phyloP scores from a whole-genome alignment of 352 stramenopile species.

The Phytophthora tubulina region DNA sequence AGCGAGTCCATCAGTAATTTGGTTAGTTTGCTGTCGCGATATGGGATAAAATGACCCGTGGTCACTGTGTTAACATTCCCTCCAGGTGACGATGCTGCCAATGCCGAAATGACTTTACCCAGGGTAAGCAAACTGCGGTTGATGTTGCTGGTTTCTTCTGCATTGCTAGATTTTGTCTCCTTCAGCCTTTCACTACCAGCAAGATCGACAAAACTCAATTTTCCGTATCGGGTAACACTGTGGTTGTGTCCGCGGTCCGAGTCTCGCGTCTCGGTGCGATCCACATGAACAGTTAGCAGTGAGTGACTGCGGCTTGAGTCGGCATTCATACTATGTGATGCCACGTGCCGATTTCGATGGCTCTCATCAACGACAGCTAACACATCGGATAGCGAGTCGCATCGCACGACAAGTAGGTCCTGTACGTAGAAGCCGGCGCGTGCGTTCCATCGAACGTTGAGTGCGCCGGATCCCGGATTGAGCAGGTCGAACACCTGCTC shows the following conservation, averaged over 20 bases:
- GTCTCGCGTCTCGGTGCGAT: constrained; percentile 60
- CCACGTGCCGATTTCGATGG: constrained; percentile 74
- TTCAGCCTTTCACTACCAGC: constrained; percentile 80
- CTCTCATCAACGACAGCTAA: constrained; percentile 82
- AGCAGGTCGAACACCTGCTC: constrained; percentile 84
- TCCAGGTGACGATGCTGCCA: constrained; percentile 54
- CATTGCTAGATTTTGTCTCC: constrained; percentile 76
- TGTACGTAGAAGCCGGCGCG: constrained; percentile 84
- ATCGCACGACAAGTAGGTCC: constrained; percentile 78
- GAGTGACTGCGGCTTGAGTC: constrained; percentile 85
- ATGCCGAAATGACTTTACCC: constrained; percentile 86
- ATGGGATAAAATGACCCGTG: constrained; percentile 69
- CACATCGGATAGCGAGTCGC: constrained; percentile 76
- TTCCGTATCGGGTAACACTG: constrained; percentile 69
- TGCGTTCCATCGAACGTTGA: constrained; percentile 83
- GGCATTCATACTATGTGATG: constrained; percentile 81
- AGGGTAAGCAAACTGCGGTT: constrained; percentile 87
- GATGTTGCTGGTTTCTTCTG: constrained; percentile 86
- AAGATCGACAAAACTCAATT: constrained; percentile 87
- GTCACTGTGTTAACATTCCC: neutral
- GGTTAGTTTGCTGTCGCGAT: constrained; percentile 88
- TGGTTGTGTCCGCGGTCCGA: constrained; percentile 50
- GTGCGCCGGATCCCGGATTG: constrained; percentile 63
- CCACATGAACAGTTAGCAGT: constrained; percentile 78
- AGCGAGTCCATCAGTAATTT: constrained; percentile 90